Conservation (phyloP, 208 protist species). For the Trypanosoma rangeli region DNA sequence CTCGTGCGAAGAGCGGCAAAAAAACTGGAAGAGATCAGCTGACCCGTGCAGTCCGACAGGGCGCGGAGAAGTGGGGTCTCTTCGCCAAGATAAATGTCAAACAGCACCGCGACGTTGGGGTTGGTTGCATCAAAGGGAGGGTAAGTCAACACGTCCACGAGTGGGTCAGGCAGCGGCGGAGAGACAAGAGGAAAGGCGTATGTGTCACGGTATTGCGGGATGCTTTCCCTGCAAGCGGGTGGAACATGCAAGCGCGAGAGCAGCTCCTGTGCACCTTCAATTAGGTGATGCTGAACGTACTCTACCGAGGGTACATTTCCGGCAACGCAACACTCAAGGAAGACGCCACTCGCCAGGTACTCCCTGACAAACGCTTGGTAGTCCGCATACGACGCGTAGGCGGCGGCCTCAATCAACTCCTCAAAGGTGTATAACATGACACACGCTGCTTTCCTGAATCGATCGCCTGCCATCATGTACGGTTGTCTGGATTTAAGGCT, state of each 20-base stretch:
- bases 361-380: conserved; percentile 54
- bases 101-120: conserved; percentile 47
- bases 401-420: conserved; percentile 43
- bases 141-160: conserved; percentile 45
- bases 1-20: conserved; percentile 74
- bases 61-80: conserved; percentile 37
- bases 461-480: conserved; percentile 36
- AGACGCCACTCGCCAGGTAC: conserved; percentile 50
- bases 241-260: conserved; percentile 28
- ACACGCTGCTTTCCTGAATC: conserved; percentile 30
- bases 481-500: conserved; percentile 41
- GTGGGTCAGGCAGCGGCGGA: conserved; percentile 1
- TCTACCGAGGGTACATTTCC: conserved; percentile 56
- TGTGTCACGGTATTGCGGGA: conserved; percentile 58
- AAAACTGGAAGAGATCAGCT: conserved; percentile 60
- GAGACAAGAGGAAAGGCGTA: conserved; percentile 28
- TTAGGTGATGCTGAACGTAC: conserved; percentile 29
- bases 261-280: conserved; percentile 35
- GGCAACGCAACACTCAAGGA: conserved; percentile 61
- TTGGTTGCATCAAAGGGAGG: conserved; percentile 47
- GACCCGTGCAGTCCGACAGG: conserved; percentile 35
- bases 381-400: conserved; percentile 38
- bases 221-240: conserved; percentile 21
- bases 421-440: conserved; percentile 46
- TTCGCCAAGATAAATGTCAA: conserved; percentile 63